Evolutionary conservation across 2,329 filamentous ascomycete genomes (phyloP), one percentile per base, ranked within the genome.

Genomic region (Escovopsis sp.): DNA sequence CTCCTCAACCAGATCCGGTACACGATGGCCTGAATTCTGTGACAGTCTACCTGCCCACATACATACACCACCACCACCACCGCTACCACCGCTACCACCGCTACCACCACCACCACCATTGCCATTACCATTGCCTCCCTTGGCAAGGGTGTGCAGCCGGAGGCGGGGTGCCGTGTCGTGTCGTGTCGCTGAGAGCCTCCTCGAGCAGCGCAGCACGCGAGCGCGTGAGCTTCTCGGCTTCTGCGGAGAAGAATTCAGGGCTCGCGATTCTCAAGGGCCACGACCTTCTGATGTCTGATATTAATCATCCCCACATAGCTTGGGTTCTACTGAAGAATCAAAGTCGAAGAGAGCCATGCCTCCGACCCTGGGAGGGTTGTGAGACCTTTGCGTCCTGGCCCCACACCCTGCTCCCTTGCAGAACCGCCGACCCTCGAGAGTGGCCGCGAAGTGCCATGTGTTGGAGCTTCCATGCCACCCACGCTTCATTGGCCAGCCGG

Each of bases 221-320:
- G 43, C 43, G 19, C 26, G 42, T 35, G 43, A 44, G 39, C 39
- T 37, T 48, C 44, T 46, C 42, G 46, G 44, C 45, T 46, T 48
- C 45, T 44, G 47, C 47, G 45, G 47, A 48, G 47, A 57, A 58
- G 52, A 58, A 56, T 55, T 46, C 51, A 41, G 33, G 52, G 46
- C 44, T 48, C 46, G 38, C 51, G 47, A 50, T 49, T 47, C 45
- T 47, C 42, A 48, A 54, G 40, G 41, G 42, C 40, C 42, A 38
- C 42, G 48, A 53, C 52, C 47, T 43, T 50, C 47, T 49, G 41
- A 49, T 64, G 59, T 61, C 57, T 62, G 53, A 59, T 56, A 49
- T 49, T 59, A 64, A 67, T 67, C 55, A 66, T 54, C 48, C 55
- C 52, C 49, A 54, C 64, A 66, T 67, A 56, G 63, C 63, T 53